A percentile compares a stretch with the other conserved stretches of the same genome.
Evolutionary conservation across 257 asterid species (phyloP).

Genomic region (Jaltomata sinuosa): DNA sequence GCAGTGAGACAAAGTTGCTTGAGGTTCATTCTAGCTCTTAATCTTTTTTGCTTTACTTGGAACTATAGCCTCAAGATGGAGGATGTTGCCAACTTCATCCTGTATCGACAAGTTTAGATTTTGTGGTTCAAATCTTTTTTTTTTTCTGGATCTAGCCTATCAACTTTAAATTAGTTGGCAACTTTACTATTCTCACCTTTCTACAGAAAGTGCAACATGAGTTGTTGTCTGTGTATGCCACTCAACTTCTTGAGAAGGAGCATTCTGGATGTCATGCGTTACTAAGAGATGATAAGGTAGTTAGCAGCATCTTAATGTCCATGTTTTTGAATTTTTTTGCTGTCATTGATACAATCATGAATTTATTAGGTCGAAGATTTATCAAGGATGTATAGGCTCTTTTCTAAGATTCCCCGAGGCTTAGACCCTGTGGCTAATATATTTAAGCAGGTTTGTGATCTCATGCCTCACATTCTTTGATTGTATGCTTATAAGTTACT

Average conservation of each 20-base stretch:
- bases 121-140: background rate
- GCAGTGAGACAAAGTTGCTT: constrained; percentile 91
- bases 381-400: constrained; percentile 97
- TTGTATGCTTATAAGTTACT: background rate
- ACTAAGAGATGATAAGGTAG: constrained; percentile 95
- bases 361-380: constrained; percentile 69
- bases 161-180: background rate
- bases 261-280: constrained; percentile 96
- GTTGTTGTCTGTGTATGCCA: constrained; percentile 82
- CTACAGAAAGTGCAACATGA: constrained; percentile 82
- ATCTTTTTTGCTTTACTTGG: background rate
- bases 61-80: background rate
- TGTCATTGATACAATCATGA: constrained; percentile 1
- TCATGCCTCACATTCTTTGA: background rate
- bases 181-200: background rate
- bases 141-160: background rate
- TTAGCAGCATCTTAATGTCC: background rate
- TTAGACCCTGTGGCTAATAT: constrained; percentile 78
- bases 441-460: constrained; percentile 74
- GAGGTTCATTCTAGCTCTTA: constrained; percentile 57
- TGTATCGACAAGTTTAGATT: background rate
- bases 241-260: constrained; percentile 94
- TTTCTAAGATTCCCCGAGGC: constrained; percentile 78
- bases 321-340: background rate
- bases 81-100: background rate